These are phyloP conservation scores for Lophium mytilinum DNA, from an alignment of 495 filamentous ascomycete species.

Conservation along the genomic window DNA sequence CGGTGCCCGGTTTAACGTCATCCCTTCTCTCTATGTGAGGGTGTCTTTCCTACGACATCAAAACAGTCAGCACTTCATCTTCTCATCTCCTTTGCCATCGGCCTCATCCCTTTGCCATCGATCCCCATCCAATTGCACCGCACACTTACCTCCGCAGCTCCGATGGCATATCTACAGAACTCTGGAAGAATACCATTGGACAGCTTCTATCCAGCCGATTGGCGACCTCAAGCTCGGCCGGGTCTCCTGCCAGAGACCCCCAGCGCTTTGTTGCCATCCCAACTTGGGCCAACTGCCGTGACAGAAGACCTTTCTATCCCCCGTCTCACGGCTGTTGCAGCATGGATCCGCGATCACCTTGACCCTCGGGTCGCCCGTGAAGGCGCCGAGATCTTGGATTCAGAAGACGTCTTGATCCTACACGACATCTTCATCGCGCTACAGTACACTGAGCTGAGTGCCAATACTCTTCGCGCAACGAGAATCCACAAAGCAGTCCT, in stretches of 20 bases:
- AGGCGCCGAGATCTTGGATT: constrained; percentile 27
- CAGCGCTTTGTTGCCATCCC: no score
- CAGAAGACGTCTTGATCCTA: constrained; percentile 31
- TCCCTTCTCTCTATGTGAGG: no score
- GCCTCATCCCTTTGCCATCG: no score
- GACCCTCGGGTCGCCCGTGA: constrained; percentile 33
- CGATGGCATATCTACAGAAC: neutral
- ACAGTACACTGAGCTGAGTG: constrained; percentile 13
- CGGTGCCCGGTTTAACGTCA: no score
- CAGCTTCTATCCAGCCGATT: no score
- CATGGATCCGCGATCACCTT: constrained; percentile 36
- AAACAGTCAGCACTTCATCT: no score
- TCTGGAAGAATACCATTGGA: neutral
- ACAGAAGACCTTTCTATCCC: constrained; percentile 6
- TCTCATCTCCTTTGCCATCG: no score
- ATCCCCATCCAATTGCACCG: no score
- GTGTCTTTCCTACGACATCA: no score
- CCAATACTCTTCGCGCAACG: constrained; percentile 24
- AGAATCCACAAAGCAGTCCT: constrained; percentile 33
- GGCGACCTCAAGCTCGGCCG: no score
- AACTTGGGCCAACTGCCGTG: no score
- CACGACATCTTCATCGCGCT: constrained; percentile 30
- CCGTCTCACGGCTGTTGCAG: constrained; percentile 6
- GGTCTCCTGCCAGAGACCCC: no score
- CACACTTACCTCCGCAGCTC: neutral